A percentile compares a stretch with the other conserved stretches of the same genome.
phyloP scores from a whole-genome alignment of 2,329 filamentous ascomycete species.

The Aspergillus japonicus region DNA sequence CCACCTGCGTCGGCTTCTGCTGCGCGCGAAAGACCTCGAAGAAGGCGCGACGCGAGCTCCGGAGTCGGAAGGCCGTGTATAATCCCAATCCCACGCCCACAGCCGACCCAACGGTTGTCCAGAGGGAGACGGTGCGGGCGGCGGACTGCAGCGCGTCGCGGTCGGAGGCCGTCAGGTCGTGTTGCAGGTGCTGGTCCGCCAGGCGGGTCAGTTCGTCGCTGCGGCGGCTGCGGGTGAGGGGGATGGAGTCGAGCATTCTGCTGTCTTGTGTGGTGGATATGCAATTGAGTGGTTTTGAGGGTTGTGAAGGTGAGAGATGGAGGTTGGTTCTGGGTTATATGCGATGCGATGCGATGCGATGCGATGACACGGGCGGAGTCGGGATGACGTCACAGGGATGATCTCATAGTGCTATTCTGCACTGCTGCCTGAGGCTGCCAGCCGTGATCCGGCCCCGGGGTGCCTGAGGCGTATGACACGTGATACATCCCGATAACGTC shows the following conservation, averaged over 20 bases:
- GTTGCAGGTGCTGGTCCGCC: conserved; percentile 58
- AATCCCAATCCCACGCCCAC: conserved; percentile 61
- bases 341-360: background rate
- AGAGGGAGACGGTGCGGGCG: conserved; percentile 54
- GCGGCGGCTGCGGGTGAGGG: conserved; percentile 47
- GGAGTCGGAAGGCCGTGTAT: conserved; percentile 57
- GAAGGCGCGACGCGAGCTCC: conserved; percentile 56
- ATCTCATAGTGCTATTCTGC: background rate
- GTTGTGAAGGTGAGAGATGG: background rate
- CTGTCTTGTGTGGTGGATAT: no score
- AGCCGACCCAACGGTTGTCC: conserved; percentile 59
- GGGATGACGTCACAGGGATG: no score
- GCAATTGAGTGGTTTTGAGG: background rate
- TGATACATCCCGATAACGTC: background rate
- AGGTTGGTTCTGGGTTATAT: background rate
- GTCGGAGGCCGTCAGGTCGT: conserved; percentile 59
- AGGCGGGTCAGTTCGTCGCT: conserved; percentile 54
- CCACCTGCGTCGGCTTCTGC: conserved; percentile 61
- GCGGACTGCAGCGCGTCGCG: conserved; percentile 58
- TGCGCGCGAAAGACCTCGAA: conserved; percentile 61
- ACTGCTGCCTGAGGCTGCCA: background rate
- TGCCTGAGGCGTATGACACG: background rate
- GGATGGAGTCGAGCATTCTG: conserved; percentile 45
- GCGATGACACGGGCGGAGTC: no score
- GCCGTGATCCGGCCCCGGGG: background rate